Evolutionary conservation across 257 asterid species (phyloP), one percentile per base, ranked within the genome.

Genomic region (Solanum rostratum): DNA sequence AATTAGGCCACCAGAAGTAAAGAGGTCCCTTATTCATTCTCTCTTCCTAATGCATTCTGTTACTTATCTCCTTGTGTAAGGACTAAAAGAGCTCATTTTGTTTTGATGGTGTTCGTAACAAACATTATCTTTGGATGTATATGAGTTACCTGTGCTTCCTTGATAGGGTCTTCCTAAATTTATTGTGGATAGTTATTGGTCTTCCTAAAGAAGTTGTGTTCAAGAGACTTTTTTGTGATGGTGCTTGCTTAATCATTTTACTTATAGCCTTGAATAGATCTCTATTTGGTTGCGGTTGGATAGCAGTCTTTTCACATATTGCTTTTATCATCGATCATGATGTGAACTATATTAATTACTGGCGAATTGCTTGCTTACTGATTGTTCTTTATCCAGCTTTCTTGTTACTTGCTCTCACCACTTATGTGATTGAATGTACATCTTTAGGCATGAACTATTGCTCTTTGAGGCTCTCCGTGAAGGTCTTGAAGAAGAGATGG

Each of bases 401-500:
- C 57, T 71, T 43, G 6, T 71, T 43, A 45, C 80, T 20, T 43
- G 55, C n/a, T 24, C 55, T 6, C 60, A 46, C 60, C 15, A 24
- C 24, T 24, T 74, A 29, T 45, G n/a, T 74, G 15, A 74, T 46
- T 74, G 24, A 59, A 43, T 68, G 15, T 43, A 73, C 71, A 22
- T 85, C 81, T 39, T 82, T 87, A 94, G 97, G 92, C 98, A 95
- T 55, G 98, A 95, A 86, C 95, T 92, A 15, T 81, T 95, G 87
- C 97, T 95, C 60, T 95, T 93, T 79, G 98, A 95, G 89, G 98
- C 97, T 24, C 95, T 95, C 45, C 90, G 93, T 27, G 97, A 95
- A 90, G 97, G 98, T 41, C 93, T 95, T 39, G 97, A 95, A 83
- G 98, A 95, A 89, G 98, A 93, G 87, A 95, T 93, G 98, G 97